Conservation (phyloP, 129 eudicot genomes). For the Dittrichia graveolens region DNA sequence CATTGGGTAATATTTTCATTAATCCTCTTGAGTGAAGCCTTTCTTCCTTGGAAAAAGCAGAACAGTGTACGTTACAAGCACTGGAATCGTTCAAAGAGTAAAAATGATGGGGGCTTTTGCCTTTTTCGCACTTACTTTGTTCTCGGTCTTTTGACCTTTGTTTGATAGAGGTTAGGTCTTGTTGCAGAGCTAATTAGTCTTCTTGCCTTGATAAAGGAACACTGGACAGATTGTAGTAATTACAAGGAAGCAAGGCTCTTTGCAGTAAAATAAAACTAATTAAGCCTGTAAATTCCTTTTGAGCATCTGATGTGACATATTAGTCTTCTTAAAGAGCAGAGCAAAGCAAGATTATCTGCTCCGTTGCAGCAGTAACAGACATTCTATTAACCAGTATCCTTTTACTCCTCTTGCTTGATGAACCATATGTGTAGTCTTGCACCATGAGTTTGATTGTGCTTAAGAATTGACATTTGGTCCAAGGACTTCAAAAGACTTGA, state of each 20-base stretch:
- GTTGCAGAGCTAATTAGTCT: conserved; percentile 21
- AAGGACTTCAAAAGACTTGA: neutral
- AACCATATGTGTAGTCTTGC: conserved; percentile 12
- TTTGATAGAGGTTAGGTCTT: neutral
- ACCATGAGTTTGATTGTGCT: conserved; percentile 2
- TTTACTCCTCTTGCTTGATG: conserved; percentile 6
- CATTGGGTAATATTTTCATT: neutral
- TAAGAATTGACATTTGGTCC: neutral
- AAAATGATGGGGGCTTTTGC: neutral
- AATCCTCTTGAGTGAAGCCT: neutral
- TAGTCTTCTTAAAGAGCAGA: neutral
- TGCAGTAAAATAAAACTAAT: conserved; percentile 14
- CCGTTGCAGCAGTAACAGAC: conserved; percentile 9
- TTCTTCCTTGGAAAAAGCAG: conserved; percentile 9
- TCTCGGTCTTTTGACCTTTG: neutral
- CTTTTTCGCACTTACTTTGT: neutral
- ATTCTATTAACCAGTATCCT: conserved; percentile 10
- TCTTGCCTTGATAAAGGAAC: conserved; percentile 13
- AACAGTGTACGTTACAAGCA: conserved; percentile 20
- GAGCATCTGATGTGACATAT: too few species aligned
- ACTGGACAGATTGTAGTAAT: conserved; percentile 5
- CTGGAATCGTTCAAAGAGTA: conserved; percentile 12
- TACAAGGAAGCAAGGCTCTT: conserved; percentile 12
- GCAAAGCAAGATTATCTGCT: conserved; percentile 15
- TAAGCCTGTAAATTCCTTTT: neutral